phyloP scores from a whole-genome alignment of 139 green algal species.

The Chlamydomonas sphaeroides region DNA sequence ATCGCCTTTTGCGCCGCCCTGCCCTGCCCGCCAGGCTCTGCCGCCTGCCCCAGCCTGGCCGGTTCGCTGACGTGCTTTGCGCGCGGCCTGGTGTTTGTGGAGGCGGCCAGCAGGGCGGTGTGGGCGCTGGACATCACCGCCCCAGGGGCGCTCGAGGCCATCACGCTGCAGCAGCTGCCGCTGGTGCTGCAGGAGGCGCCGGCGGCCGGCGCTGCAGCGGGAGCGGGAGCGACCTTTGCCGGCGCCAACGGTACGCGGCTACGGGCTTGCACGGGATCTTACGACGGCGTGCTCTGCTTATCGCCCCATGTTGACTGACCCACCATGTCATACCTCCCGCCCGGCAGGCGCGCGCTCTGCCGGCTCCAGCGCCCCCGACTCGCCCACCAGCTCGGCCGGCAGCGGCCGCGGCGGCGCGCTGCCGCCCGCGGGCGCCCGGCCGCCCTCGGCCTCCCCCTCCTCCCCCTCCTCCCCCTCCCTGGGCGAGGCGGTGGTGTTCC shows the following conservation, averaged over 20 bases:
- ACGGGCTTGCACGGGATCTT: too few relatives aligned
- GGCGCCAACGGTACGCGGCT: too few relatives aligned
- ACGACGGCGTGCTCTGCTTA: too few relatives aligned
- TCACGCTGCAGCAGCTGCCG: slow-evolving; percentile 48
- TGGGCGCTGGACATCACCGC: slow-evolving; percentile 40
- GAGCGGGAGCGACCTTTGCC: too few relatives aligned
- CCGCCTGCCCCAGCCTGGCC: slow-evolving; percentile 4
- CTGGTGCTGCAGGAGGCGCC: not conserved
- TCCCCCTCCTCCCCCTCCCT: not conserved
- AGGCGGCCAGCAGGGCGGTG: slow-evolving; percentile 15
- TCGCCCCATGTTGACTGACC: too few relatives aligned
- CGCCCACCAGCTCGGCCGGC: too few relatives aligned
- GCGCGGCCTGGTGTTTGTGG: slow-evolving; percentile 38
- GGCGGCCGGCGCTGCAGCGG: not conserved
- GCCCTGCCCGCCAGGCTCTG: slow-evolving; percentile 5
- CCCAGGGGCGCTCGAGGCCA: slow-evolving; percentile 17
- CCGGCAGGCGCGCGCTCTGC: too few relatives aligned
- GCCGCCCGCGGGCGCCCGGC: not conserved
- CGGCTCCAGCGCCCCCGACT: too few relatives aligned
- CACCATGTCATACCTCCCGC: too few relatives aligned
- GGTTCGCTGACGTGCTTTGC: slow-evolving; percentile 46
- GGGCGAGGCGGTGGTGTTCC: slow-evolving; percentile 53
- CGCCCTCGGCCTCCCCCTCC: not conserved
- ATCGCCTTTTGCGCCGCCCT: too few relatives aligned
- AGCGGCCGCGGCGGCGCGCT: not conserved